These are phyloP conservation scores for Solanum paucissectum DNA, from an alignment of 257 asterid genomes.

Conservation along the genomic window DNA sequence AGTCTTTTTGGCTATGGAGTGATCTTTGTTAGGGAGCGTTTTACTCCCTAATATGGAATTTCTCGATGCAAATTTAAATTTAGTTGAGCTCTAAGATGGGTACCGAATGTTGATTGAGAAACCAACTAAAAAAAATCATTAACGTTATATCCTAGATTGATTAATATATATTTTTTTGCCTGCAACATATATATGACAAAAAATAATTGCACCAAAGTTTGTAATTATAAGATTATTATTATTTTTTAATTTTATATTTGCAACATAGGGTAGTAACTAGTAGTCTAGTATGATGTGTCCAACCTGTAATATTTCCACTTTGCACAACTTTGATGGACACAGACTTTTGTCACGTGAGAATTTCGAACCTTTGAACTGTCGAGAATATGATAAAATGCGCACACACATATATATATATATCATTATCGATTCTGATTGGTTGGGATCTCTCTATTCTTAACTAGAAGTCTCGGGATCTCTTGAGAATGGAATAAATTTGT, in stretches of 20 bases:
- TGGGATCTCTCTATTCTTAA: too few species aligned
- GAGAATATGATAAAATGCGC: not conserved
- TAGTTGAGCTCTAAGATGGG: accelerated
- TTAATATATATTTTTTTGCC: not conserved
- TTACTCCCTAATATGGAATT: too few species aligned
- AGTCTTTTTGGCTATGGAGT: not conserved
- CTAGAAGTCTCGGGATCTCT: not conserved
- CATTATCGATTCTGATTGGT: too few species aligned
- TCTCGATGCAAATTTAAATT: too few species aligned
- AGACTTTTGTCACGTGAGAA: not conserved
- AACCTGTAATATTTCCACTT: not conserved
- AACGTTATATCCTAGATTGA: not conserved
- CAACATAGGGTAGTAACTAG: not conserved
- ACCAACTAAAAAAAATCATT: not conserved
- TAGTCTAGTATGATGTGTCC: not conserved
- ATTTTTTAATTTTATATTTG: not conserved
- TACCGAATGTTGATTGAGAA: too few species aligned
- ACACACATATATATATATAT: too few species aligned
- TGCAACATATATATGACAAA: not conserved
- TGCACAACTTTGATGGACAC: not conserved
- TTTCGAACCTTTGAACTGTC: not conserved
- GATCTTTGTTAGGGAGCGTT: not conserved
- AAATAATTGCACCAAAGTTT: not conserved
- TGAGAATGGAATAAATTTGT: not conserved
- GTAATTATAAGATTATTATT: not conserved